Evolutionary conservation across 116 monocot genomes (phyloP).

Genomic region (Posidonia oceanica): DNA sequence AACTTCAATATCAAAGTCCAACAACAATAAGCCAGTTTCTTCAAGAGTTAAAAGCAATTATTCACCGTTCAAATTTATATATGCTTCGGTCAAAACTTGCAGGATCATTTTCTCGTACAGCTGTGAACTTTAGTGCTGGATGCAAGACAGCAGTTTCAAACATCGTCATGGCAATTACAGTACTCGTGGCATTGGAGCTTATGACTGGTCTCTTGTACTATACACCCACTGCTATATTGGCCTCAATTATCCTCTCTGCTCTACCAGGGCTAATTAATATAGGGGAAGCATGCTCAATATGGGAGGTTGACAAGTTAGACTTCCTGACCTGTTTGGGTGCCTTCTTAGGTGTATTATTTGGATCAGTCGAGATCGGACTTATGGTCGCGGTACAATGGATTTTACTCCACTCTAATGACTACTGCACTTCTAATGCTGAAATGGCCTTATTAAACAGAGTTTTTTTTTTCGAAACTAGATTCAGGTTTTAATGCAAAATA

Average conservation of each 20-base stretch:
- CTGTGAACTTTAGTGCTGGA: conserved; percentile 81
- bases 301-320: conserved; percentile 80
- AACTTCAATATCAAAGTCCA: too few species aligned
- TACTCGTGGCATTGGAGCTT: conserved; percentile 42
- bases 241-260: conserved; percentile 84
- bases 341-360: conserved; percentile 75
- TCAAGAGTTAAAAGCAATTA: too few species aligned
- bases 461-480: too few species aligned
- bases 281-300: conserved; percentile 47
- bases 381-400: conserved; percentile 34
- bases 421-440: too few species aligned
- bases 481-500: too few species aligned
- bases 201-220: conserved; percentile 68
- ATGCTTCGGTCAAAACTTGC: neutral
- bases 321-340: conserved; percentile 63
- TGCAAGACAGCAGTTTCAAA: conserved; percentile 73
- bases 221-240: conserved; percentile 64
- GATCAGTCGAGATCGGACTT: conserved; percentile 87
- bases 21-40: too few species aligned
- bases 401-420: neutral
- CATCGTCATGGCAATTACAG: conserved; percentile 77
- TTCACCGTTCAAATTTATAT: too few species aligned
- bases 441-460: too few species aligned
- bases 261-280: conserved; percentile 70
- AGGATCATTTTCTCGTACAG: conserved; percentile 85